Conservation (phyloP, 2,329 filamentous ascomycete species). For the Eurotiales sp. region DNA sequence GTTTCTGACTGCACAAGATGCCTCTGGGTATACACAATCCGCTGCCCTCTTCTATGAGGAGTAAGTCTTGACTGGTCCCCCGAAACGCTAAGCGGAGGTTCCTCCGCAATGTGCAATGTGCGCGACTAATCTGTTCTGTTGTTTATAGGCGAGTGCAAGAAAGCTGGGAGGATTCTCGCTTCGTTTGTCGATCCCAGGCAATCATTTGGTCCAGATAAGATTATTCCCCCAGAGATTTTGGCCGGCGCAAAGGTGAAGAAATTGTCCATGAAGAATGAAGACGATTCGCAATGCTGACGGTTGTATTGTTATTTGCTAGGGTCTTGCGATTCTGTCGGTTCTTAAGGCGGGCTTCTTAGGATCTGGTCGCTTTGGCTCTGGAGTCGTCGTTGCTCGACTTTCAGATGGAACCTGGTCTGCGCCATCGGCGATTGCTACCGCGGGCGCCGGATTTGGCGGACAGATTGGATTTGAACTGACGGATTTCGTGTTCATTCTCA, state of each 20-base stretch:
- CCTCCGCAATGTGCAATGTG: constrained; percentile 32
- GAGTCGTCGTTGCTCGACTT: constrained; percentile 47
- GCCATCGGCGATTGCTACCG: constrained; percentile 47
- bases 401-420: constrained; percentile 49
- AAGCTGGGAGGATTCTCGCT: constrained; percentile 90
- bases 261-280: not conserved
- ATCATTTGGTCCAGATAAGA: constrained; percentile 91
- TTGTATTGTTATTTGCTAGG: constrained; percentile 29
- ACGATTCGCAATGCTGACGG: constrained; percentile 1
- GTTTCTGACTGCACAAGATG: too few relatives aligned
- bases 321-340: constrained; percentile 48
- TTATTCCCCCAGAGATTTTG: constrained; percentile 88
- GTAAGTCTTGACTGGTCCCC: constrained; percentile 32
- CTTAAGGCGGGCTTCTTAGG: constrained; percentile 50
- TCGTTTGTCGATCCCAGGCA: constrained; percentile 94
- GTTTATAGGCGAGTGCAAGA: constrained; percentile 84
- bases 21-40: constrained; percentile 46
- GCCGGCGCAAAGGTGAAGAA: constrained; percentile 76
- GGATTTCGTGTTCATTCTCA: constrained; percentile 93
- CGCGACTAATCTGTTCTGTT: constrained; percentile 25
- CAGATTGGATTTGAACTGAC: constrained; percentile 52
- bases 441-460: constrained; percentile 48
- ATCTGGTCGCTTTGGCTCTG: constrained; percentile 49
- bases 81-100: constrained; percentile 14
- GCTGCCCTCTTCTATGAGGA: constrained; percentile 46